Conservation (phyloP, 306 rosid genomes). For the Comarum palustre region DNA sequence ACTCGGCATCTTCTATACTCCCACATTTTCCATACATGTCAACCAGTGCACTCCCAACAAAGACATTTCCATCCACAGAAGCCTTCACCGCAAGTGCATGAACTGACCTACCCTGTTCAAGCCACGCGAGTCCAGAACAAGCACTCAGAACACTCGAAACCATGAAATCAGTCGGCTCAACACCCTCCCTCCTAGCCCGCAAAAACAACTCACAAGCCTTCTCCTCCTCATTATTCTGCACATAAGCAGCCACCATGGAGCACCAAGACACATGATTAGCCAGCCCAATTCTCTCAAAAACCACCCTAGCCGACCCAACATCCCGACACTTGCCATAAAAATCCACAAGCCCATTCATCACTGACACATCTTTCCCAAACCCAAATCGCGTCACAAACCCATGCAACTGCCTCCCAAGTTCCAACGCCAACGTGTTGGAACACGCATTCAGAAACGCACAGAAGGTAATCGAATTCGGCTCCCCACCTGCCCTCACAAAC, state of each 20-base stretch:
- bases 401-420: conserved; percentile 64
- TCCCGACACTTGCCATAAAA: conserved; percentile 80
- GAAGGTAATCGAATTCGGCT: conserved; percentile 60
- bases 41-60: conserved; percentile 79
- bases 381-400: conserved; percentile 53
- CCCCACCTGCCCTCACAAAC: conserved; percentile 51
- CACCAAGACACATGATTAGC: conserved; percentile 77
- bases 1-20: conserved; percentile 53
- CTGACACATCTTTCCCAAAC: conserved; percentile 47
- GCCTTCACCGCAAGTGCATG: conserved; percentile 70
- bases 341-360: conserved; percentile 69
- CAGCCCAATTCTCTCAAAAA: conserved; percentile 43
- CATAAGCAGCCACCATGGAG: conserved; percentile 61
- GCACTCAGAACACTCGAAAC: conserved; percentile 72
- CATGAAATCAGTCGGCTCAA: conserved; percentile 71
- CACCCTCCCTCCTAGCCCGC: conserved; percentile 46
- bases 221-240: conserved; percentile 69
- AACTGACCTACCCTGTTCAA: conserved; percentile 70
- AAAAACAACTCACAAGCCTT: conserved; percentile 65
- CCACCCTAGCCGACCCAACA: conserved; percentile 46
- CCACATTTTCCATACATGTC: conserved; percentile 96
- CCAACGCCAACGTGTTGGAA: conserved; percentile 42
- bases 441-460: conserved; percentile 83
- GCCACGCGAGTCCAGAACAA: conserved; percentile 68
- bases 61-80: conserved; percentile 63